Evolutionary conservation across 495 filamentous ascomycete genomes (phyloP), one percentile per base, ranked within the genome.

Genomic region (Aspergillus nanangensis): DNA sequence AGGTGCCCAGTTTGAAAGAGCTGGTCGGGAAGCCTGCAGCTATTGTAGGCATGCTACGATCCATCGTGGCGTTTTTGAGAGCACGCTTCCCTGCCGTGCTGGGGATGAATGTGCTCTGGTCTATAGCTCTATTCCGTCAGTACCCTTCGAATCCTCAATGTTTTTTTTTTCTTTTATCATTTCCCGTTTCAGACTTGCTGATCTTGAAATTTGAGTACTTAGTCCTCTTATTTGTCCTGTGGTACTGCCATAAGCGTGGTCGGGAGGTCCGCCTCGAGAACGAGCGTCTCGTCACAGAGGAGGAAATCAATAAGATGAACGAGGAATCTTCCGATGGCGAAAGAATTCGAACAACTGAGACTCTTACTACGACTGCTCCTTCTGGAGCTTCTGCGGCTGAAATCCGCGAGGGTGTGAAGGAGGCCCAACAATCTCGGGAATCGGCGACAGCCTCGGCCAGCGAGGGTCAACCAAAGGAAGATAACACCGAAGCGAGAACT

Each of bases 191-290:
- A 33, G 11, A 2, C 22, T 23, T 14, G 17, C 39, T 42, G 24
- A 17, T 7, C 20, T 15, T n/a, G n/a, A 22, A 3, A 18, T 5
- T 24, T 2, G 4, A 8, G 22, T 21, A 11, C n/a, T 8, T 51
- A 90, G 87, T 96, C 47, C 72, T 98, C 10, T 66, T 98, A 23
- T 88, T 91, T 60, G 87, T 92, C 39, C 79, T 97, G 48, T 98
- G 92, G 92, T 98, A 98, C 62, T 96, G 88, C 65, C 87, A 96
- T 62, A 96, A 96, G 63, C 81, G 93, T 11, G 93, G 93, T 27
- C 79, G 80, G 13, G 93, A 98, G 66, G 81, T 81, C 11, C 74
- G 93, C 27, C 73, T 96, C 1, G 88, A 88, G 56, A 78, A 72
- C 48, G 88, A 91, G 62, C 73, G 74, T 7, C 54, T 71, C 9